Conservation (phyloP, 768 basidiomycete species). For the Mycena vitilis region DNA sequence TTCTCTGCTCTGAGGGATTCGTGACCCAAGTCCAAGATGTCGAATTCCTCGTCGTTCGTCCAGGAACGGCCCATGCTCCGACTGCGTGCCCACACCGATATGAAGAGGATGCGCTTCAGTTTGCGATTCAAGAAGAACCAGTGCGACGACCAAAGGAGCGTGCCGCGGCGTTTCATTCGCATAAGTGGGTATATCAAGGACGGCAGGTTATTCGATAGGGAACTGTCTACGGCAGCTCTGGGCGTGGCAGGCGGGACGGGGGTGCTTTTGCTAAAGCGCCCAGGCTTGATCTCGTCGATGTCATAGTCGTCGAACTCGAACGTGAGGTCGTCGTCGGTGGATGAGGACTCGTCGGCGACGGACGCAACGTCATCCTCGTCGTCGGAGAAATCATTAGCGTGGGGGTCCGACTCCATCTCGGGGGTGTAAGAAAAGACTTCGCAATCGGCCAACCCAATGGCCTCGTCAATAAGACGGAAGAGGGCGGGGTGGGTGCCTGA, state of each 20-base stretch:
- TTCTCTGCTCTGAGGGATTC: constrained; percentile 51
- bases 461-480: constrained; percentile 88
- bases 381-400: constrained; percentile 84
- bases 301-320: constrained; percentile 89
- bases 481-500: constrained; percentile 90
- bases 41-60: constrained; percentile 57
- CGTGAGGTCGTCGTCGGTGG: constrained; percentile 76
- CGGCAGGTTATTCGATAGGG: constrained; percentile 51
- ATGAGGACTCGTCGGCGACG: constrained; percentile 73
- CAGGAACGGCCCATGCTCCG: constrained; percentile 66
- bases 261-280: constrained; percentile 51
- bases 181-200: constrained; percentile 54
- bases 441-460: constrained; percentile 90
- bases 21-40: constrained; percentile 28
- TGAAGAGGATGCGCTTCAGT: constrained; percentile 90
- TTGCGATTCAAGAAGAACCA: constrained; percentile 98
- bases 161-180: constrained; percentile 73
- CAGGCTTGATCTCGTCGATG: constrained; percentile 65
- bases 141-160: constrained; percentile 94
- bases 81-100: constrained; percentile 91
- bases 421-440: constrained; percentile 96
- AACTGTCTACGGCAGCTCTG: constrained; percentile 52
- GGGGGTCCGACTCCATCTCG: constrained; percentile 94
- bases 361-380: constrained; percentile 82
- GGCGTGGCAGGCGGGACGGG: constrained; percentile 54